Percentiles rank a stretch among this genome's conserved stretches.
phyloP scores from a whole-genome alignment of 2,329 filamentous ascomycete species.

The Cladosporium sp. region DNA sequence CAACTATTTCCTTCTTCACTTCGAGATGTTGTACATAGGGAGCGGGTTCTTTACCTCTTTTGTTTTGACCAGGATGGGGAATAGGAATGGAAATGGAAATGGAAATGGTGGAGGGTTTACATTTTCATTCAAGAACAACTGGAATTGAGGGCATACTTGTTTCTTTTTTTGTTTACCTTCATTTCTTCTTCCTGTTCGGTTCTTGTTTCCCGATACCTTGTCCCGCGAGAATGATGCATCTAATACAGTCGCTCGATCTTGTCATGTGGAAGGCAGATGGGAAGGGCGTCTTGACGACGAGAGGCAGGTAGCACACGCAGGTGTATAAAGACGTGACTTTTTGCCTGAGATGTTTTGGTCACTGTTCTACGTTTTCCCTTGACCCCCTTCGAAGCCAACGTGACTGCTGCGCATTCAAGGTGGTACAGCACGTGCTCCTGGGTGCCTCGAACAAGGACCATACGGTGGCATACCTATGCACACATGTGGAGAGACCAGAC shows the following conservation, averaged over 20 bases:
- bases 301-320: not conserved
- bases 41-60: conserved; percentile 6
- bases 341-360: not conserved
- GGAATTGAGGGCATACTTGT: not conserved
- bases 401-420: not conserved
- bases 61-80: conserved; percentile 4
- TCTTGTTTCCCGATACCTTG: not conserved
- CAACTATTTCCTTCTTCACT: not conserved
- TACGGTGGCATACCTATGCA: not conserved
- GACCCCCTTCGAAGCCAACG: not conserved
- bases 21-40: conserved; percentile 6
- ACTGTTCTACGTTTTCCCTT: not conserved
- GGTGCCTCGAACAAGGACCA: not conserved
- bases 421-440: not conserved
- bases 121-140: not conserved
- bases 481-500: not conserved
- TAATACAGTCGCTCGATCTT: not conserved
- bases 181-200: not conserved
- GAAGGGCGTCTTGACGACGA: not conserved
- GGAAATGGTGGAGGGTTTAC: not conserved
- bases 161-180: not conserved
- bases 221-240: conserved; percentile 1
- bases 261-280: not conserved
- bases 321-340: conserved; percentile 5
- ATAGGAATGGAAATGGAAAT: not conserved